phyloP scores from a whole-genome alignment of 768 basidiomycete species.

The Mycena kentingensis region DNA sequence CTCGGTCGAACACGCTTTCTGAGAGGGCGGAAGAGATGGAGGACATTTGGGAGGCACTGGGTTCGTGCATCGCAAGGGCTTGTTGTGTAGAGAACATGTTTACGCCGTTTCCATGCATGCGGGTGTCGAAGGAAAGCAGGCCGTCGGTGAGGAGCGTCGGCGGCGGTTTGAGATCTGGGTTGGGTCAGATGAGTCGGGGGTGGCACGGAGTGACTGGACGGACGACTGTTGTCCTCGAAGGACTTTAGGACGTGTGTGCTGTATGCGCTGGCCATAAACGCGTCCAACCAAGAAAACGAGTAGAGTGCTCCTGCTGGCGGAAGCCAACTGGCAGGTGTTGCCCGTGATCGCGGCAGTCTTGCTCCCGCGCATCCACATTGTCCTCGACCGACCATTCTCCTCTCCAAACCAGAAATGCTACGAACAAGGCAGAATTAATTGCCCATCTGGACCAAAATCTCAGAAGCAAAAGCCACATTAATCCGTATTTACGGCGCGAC shows the following conservation, averaged over 20 bases:
- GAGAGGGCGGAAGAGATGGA: slow-evolving; percentile 44
- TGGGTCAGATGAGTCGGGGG: no score
- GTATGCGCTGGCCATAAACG: background rate
- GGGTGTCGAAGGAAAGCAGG: slow-evolving; percentile 61
- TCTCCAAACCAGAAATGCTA: background rate
- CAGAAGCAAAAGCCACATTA: no score
- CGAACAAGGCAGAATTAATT: no score
- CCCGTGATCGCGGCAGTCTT: background rate
- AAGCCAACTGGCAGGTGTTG: background rate
- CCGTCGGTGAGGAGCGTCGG: slow-evolving; percentile 48
- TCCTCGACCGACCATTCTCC: background rate
- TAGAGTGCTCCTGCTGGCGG: slow-evolving; percentile 2
- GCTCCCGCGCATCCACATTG: background rate
- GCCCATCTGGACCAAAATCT: background rate
- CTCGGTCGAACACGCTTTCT: slow-evolving; percentile 64
- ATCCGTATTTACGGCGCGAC: no score
- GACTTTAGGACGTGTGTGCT: background rate
- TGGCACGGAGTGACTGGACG: slow-evolving; percentile 23
- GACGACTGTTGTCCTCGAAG: slow-evolving; percentile 9
- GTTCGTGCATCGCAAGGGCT: slow-evolving; percentile 31
- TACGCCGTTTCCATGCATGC: slow-evolving; percentile 60
- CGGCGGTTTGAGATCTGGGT: no score
- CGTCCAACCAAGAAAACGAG: background rate
- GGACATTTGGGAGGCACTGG: slow-evolving; percentile 28
- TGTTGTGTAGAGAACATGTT: slow-evolving; percentile 27